phyloP scores from a whole-genome alignment of 2,329 filamentous ascomycete species.

The Colletotrichum eleusines region DNA sequence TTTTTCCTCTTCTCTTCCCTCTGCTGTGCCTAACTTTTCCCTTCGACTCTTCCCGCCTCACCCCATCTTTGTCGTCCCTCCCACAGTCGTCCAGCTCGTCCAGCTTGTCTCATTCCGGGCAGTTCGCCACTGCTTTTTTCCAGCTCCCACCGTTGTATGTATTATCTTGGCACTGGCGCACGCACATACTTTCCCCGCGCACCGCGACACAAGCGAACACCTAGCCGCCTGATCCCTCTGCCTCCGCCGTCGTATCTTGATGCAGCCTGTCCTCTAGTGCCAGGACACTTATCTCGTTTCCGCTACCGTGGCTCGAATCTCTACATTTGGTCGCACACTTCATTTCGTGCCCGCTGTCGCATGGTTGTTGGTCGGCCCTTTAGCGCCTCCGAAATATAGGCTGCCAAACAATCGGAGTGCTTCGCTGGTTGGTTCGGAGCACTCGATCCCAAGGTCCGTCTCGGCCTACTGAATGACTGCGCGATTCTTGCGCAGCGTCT shows the following conservation, averaged over 20 bases:
- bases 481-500: conserved; percentile 4
- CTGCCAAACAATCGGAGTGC: background rate
- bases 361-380: background rate
- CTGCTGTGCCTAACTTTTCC: background rate
- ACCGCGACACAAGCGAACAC: conserved; percentile 9
- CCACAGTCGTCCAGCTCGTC: background rate
- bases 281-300: background rate
- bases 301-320: background rate
- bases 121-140: conserved; percentile 6
- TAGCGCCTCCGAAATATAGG: background rate
- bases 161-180: conserved; percentile 7
- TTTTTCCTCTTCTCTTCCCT: background rate
- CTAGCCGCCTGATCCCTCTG: background rate
- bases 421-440: background rate
- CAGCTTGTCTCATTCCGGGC: background rate
- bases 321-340: background rate
- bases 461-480: background rate
- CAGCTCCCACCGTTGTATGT: background rate
- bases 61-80: background rate
- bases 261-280: background rate
- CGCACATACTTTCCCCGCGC: conserved; percentile 19
- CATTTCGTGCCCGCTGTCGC: background rate
- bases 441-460: background rate
- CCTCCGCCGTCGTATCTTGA: background rate
- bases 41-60: background rate